phyloP scores from a whole-genome alignment of 78 protist genomes.

The Capsaspora owczarzaki region DNA sequence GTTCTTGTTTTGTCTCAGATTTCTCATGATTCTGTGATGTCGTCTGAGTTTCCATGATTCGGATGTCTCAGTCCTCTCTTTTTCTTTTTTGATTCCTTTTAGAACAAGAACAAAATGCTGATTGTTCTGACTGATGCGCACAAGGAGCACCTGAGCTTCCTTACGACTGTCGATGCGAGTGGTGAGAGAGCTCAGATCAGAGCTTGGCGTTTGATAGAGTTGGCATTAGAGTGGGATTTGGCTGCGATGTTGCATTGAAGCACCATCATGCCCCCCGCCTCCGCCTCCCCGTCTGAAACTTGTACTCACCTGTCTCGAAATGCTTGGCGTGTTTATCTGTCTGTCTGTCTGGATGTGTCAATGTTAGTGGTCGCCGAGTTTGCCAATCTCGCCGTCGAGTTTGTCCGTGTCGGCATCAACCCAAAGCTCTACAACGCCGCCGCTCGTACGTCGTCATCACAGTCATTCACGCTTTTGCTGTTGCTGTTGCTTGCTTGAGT shows the following conservation, averaged over 20 bases:
- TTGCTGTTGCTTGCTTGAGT: not conserved
- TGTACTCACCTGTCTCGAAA: too few relatives aligned
- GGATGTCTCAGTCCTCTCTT: not conserved
- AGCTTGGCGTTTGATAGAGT: not conserved
- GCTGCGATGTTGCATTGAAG: not conserved
- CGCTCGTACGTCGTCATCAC: not conserved
- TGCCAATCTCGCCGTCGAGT: not conserved
- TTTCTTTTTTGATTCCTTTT: not conserved
- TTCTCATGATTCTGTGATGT: too few relatives aligned
- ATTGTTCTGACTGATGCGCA: not conserved
- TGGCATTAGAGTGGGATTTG: not conserved
- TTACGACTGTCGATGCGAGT: not conserved
- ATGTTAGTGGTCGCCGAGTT: not conserved
- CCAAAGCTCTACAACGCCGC: not conserved
- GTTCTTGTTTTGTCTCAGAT: too few relatives aligned
- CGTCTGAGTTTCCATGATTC: too few relatives aligned
- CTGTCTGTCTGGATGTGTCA: too few relatives aligned
- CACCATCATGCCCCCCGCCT: too few relatives aligned
- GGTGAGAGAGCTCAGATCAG: not conserved
- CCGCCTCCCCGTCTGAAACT: too few relatives aligned
- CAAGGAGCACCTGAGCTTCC: constrained; percentile 3
- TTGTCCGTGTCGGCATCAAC: not conserved
- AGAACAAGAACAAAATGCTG: not conserved
- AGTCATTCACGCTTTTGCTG: not conserved
- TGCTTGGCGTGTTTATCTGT: too few relatives aligned